Base-by-base conservation (phyloP, 2,329 filamentous ascomycete genomes). In the Microcera coccophila region DNA sequence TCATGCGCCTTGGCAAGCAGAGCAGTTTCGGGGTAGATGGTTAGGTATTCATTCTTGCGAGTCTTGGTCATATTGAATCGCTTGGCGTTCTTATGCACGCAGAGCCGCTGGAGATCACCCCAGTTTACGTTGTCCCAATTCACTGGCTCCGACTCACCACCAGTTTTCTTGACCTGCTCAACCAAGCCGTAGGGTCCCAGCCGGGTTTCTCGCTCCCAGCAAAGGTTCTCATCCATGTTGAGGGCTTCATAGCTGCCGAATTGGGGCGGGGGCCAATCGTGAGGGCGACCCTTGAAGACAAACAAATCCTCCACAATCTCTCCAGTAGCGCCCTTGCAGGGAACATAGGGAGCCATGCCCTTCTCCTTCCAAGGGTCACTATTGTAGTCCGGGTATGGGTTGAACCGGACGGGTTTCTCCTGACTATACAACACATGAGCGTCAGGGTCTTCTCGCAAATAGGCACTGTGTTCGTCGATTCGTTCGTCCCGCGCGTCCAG, bases 311-410 rank as follows among this genome's bases (percentile, higher is more conserved):
- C 74, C 7, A 78, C 64, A 36, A 71, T 71, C 44, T 74, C 68
- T 33, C 82, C 82, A 4, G 76, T 67, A 1, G 84, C 80, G 2
- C 85, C 85, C 38, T 78, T 68, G 61, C 87, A 90, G 2, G 82
- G 64, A 5, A 79, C 72, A 55, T 84, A 79, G 41, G 74, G 62
- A 14, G 82, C 84, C 36, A 75, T 71, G 50, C 76, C 76, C 21
- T 67, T 62, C 36, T 68, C 65, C 54, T 71, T 75, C 82, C 83
- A 90, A 12, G 70, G 63, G 3, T 70, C 66, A 38, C 73, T 76
- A 56, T 86, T 84, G 66, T 89, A 87, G 14, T 78, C 68, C 1
- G 85, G 85, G 50, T 89, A 90, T 0, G 86, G 86, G 44, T 82
- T 74, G 63, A 87, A 88, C 16, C 75, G 69, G 41, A 78, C 69